Evolutionary conservation across 768 basidiomycete genomes (phyloP).

Genomic region (Leccinum barrowsii): DNA sequence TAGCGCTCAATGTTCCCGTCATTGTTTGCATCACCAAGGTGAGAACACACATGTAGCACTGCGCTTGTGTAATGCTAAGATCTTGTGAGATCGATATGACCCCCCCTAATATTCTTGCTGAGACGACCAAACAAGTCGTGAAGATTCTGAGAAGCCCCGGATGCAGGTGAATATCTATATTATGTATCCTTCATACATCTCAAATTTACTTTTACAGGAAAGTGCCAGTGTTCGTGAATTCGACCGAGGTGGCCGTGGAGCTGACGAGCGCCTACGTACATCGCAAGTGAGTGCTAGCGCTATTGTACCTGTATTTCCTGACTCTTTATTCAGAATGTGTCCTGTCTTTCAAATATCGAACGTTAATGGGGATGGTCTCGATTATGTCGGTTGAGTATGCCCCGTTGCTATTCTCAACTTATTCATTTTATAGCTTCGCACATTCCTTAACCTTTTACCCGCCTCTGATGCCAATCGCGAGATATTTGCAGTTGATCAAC

Average conservation of each 20-base stretch:
- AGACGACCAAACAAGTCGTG: conserved; percentile 87
- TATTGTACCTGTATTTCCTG: not conserved
- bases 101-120: conserved; percentile 83
- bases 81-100: conserved; percentile 85
- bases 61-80: conserved; percentile 2
- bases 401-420: conserved; percentile 2
- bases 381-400: conserved; percentile 47
- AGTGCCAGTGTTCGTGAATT: conserved; percentile 80
- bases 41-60: conserved; percentile 2
- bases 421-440: conserved; percentile 56
- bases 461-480: conserved; percentile 82
- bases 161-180: conserved; percentile 57
- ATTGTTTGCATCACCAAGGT: conserved; percentile 95
- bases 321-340: conserved; percentile 57
- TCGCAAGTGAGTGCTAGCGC: conserved; percentile 51
- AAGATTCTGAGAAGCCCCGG: conserved; percentile 94
- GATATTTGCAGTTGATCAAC: conserved; percentile 76
- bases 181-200: not conserved
- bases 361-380: conserved; percentile 89
- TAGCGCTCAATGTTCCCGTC: conserved; percentile 91
- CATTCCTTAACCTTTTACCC: conserved; percentile 87
- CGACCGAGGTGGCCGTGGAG: conserved; percentile 76
- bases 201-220: conserved; percentile 46
- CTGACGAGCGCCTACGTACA: conserved; percentile 69
- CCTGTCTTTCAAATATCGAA: conserved; percentile 93